Base-by-base conservation (phyloP, 2,329 filamentous ascomycete species). In the Colletotrichum liaoningense region DNA sequence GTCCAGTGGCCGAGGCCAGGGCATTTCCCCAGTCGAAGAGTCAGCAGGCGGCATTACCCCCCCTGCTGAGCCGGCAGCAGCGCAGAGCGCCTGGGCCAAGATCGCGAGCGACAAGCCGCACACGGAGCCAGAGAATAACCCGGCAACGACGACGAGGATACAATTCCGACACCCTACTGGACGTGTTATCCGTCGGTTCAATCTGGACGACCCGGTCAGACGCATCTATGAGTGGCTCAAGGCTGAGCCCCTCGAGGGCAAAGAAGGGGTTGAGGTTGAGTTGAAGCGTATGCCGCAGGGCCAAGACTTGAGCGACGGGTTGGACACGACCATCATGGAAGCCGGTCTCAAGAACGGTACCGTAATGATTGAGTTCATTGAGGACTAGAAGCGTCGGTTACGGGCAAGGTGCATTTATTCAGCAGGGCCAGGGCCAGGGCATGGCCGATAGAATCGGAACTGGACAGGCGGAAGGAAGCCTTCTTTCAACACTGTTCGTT, bases 201-300 rank as follows among this genome's bases (percentile, higher is more conserved):
- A 87, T 11, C 83, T 95, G 4, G 83, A 89, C 16, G 97, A 99
- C 71, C 87, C 89, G 1, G 95, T 99, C 14, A 89, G 91, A 68
- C 91, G 94, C 14, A 92, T 99, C 58, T 99, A 96, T 82, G 97
- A 99, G 84, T 99, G 95, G 95, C 91, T 99, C 76, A 99, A 98
- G 85, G 93, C 95, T 0, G 91, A 93, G 73, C 94, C 95, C 1
- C 83, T 97, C 62, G 93, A 95, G 76, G 95, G 93, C 78, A 96
- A 95, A 82, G 89, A 90, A 35, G 94, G 93, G 0, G 83, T 93
- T 14, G 89, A 91, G 74, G 99, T 99, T 83, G 96, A 98, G 81
- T 88, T 99, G 76, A 95, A 97, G 81, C 90, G 90, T 75, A 93
- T 97, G 91, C 89, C 89, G 0, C 86, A 86, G 74, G 94, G 95